These are phyloP conservation scores for Emericellopsis terricola DNA, from an alignment of 495 filamentous ascomycete genomes.

Conservation along the genomic window DNA sequence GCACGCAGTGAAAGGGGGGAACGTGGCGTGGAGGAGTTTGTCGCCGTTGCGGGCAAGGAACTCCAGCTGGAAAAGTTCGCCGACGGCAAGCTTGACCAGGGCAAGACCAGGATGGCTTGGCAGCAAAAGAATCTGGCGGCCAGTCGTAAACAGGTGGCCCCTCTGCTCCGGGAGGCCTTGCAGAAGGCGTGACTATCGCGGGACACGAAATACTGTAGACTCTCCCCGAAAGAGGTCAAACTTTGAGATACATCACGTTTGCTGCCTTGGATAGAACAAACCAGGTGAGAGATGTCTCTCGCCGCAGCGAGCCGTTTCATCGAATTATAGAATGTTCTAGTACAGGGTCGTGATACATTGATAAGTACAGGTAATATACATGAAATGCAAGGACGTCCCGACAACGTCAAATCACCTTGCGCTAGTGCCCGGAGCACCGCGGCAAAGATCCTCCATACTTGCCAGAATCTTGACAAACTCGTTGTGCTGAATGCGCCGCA, in stretches of 20 bases:
- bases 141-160: conserved; percentile 83
- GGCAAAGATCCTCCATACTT: not conserved
- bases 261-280: too few relatives aligned
- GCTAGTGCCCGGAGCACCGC: too few relatives aligned
- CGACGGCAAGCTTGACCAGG: conserved; percentile 18
- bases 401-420: too few relatives aligned
- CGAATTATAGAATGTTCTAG: too few relatives aligned
- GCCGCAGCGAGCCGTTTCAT: too few relatives aligned
- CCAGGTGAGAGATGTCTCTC: too few relatives aligned
- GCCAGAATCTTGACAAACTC: conserved; percentile 4
- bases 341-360: too few relatives aligned
- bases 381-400: too few relatives aligned
- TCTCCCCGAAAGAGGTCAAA: too few relatives aligned
- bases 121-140: conserved; percentile 43
- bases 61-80: conserved; percentile 40
- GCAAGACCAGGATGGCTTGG: conserved; percentile 36
- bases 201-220: too few relatives aligned
- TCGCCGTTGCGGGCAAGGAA: conserved; percentile 20
- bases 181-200: conserved; percentile 13
- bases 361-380: too few relatives aligned
- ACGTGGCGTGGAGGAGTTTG: conserved; percentile 35
- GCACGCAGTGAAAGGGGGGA: conserved; percentile 26
- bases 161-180: conserved; percentile 54
- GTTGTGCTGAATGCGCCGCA: not conserved
- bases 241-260: too few relatives aligned